phyloP scores from a whole-genome alignment of 192 early-diverging fungal species.

The Lobosporangium transversale region DNA sequence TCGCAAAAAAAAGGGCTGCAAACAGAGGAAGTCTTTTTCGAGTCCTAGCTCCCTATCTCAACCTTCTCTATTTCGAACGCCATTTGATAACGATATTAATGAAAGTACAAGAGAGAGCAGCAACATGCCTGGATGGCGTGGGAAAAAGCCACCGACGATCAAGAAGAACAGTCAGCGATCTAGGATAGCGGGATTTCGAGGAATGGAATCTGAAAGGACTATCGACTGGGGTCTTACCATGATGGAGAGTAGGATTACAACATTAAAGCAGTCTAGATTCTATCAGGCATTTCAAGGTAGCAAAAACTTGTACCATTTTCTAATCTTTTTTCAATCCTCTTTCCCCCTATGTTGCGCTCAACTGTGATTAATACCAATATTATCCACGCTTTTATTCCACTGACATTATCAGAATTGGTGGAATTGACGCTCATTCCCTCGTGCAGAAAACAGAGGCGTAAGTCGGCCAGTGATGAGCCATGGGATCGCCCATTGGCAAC shows the following conservation, averaged over 20 bases:
- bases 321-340: too few species aligned
- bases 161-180: conserved; percentile 49
- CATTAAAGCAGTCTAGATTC: conserved; percentile 37
- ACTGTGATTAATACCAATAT: too few species aligned
- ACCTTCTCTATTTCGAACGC: too few species aligned
- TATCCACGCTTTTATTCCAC: too few species aligned
- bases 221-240: conserved; percentile 34
- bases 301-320: too few species aligned
- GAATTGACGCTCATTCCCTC: too few species aligned
- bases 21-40: not conserved
- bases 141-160: conserved; percentile 11
- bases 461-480: too few species aligned
- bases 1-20: conserved; percentile 11
- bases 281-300: conserved; percentile 39
- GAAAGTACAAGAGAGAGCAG: not conserved
- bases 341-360: too few species aligned
- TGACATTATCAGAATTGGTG: too few species aligned
- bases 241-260: conserved; percentile 22
- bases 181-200: conserved; percentile 27
- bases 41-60: not conserved
- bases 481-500: too few species aligned
- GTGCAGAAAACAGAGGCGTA: too few species aligned
- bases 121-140: conserved; percentile 31
- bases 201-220: not conserved
- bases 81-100: not conserved